Base-by-base conservation (phyloP, 495 filamentous ascomycete species). In the Apiosordaria backusii region DNA sequence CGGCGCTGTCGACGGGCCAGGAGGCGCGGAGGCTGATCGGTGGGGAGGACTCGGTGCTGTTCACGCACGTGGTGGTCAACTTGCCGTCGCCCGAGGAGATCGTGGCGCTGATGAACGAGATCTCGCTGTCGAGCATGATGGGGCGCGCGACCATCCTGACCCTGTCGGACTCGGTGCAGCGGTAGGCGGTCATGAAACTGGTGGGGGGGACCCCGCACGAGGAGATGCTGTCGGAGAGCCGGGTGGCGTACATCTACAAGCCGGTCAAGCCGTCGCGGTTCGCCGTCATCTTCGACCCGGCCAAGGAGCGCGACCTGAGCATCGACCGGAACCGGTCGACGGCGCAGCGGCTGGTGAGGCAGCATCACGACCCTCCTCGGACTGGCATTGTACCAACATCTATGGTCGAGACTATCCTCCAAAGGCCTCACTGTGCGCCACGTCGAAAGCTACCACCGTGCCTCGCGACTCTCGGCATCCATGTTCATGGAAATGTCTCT, bases 181-280 rank as follows among this genome's bases (percentile, higher is more conserved):
- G 92, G 53, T 87, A 91, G 65, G 90, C 89, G 57, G 88, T 97
- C 62, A 84, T 89, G 65, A 86, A 85, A 66, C 76, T 84, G 25
- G 86, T 84, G 7, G 75, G 82, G 50, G 75, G 80, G 68, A 76
- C 87, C 71, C 77, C 88, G 78, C 84, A 89, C 78, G 87, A 90
- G 59, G 73, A 87, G 58, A 81, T 92, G n/a, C 78, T 85, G 0
- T 81, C 83, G 23, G 87, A 89, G 13, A 84, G 80, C 63, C 80
- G 84, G 25, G 83, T 96, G 22, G 88, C 87, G 59, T 95, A 94
- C 74, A 88, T 97, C 62, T 92, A 91, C 69, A 97, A 97, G 74
- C 93, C 93, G n/a, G 90, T 96, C 62, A 97, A 97, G 72, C 92
- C 93, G 0, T 97, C 92, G 15, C 88, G 91, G 50, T 94, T 97